Percentiles rank a stretch among this genome's conserved stretches.
These are phyloP conservation scores for Acarospora socialis DNA, from an alignment of 2,329 filamentous ascomycete species.

Conservation along the genomic window DNA sequence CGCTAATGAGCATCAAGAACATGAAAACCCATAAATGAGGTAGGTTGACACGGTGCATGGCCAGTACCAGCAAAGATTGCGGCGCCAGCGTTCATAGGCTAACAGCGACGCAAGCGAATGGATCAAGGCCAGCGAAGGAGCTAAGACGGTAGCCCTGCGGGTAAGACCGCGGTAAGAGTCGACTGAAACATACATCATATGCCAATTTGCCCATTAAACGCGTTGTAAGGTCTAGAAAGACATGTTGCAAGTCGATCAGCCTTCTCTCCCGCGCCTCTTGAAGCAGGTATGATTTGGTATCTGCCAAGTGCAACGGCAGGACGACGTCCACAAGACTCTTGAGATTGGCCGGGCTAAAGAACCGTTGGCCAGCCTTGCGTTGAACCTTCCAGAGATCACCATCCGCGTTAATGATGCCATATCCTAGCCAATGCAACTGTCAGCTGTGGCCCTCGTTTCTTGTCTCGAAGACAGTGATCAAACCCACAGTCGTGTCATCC, in stretches of 20 bases:
- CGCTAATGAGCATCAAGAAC: not conserved
- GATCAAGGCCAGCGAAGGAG: too few species aligned
- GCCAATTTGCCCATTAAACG: slow-evolving; percentile 54
- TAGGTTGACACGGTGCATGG: too few species aligned
- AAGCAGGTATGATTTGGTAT: slow-evolving; percentile 29
- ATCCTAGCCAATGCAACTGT: slow-evolving; percentile 23
- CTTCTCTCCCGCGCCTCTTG: slow-evolving; percentile 16
- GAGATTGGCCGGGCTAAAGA: slow-evolving; percentile 44
- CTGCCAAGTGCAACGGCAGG: slow-evolving; percentile 39
- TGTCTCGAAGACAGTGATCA: too few species aligned
- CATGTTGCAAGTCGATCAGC: slow-evolving; percentile 41
- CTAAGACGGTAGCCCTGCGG: too few species aligned
- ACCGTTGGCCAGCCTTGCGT: slow-evolving; percentile 44
- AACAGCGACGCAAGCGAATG: too few species aligned
- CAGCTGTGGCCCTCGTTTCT: not conserved
- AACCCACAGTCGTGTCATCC: too few species aligned
- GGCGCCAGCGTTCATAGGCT: too few species aligned
- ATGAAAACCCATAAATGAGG: too few species aligned
- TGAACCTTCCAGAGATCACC: slow-evolving; percentile 50
- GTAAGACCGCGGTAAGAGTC: not conserved
- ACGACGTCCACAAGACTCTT: slow-evolving; percentile 42
- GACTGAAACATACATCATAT: slow-evolving; percentile 35
- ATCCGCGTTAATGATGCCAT: slow-evolving; percentile 54
- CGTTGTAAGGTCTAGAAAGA: slow-evolving; percentile 51
- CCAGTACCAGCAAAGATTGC: too few species aligned